A percentile compares a stretch with the other conserved stretches of the same genome.
Conservation (phyloP, 2,329 filamentous ascomycete species). For the Diaporthe humulicola region DNA sequence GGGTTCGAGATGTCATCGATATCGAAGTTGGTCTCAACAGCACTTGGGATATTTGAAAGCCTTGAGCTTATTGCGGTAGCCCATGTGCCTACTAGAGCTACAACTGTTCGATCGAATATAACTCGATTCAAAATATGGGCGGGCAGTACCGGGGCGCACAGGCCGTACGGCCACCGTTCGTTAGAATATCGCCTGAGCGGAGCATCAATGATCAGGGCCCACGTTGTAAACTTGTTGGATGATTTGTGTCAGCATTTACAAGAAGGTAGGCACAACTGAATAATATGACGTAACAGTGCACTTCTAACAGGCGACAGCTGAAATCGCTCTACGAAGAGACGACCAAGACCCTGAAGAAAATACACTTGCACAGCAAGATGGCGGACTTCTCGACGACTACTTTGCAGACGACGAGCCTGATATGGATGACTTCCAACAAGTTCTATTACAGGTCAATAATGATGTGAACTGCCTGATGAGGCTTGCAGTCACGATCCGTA, state of each 20-base stretch:
- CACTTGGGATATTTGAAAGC: background rate
- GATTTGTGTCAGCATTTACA: background rate
- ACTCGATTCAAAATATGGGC: background rate
- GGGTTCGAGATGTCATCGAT: background rate
- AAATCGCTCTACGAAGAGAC: background rate
- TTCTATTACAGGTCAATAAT: background rate
- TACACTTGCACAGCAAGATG: too few species aligned
- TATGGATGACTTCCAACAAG: background rate
- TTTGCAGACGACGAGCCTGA: background rate
- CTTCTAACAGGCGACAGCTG: background rate
- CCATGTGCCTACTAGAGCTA: background rate
- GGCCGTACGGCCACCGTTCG: background rate
- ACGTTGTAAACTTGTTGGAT: background rate
- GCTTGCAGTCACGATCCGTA: background rate
- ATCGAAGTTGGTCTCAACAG: background rate
- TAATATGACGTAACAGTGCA: background rate
- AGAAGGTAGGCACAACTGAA: background rate
- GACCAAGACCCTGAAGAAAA: background rate
- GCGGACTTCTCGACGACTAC: background rate
- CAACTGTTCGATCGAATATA: background rate
- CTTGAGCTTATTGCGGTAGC: background rate
- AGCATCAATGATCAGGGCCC: background rate
- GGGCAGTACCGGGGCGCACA: background rate
- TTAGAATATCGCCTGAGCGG: background rate
- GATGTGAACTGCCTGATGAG: background rate